A percentile compares a stretch with the other conserved stretches of the same genome.
phyloP scores from a whole-genome alignment of 2,329 filamentous ascomycete species.

The Davidsoniella neocaledoniae region DNA sequence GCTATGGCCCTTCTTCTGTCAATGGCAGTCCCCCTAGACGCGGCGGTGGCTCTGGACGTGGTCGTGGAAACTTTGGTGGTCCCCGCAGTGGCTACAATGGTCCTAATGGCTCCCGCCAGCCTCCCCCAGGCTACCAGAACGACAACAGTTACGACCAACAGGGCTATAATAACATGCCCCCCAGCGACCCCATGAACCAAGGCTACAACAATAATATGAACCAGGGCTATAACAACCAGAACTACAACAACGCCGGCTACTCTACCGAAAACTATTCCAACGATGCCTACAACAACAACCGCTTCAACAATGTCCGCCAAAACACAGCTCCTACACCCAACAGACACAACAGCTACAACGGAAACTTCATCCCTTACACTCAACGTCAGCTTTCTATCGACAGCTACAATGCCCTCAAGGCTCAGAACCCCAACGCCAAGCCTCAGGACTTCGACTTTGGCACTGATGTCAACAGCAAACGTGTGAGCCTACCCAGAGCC shows the following conservation, averaged over 20 bases:
- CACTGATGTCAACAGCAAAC: conserved; percentile 29
- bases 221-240: not conserved
- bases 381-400: conserved; percentile 15
- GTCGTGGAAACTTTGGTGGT: conserved; percentile 14
- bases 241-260: not conserved
- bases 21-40: conserved; percentile 20
- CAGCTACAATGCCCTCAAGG: conserved; percentile 19
- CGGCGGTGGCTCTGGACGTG: conserved; percentile 27
- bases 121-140: conserved; percentile 28
- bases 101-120: conserved; percentile 19
- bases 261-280: conserved; percentile 14
- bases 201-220: not conserved
- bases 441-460: conserved; percentile 12
- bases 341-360: conserved; percentile 7
- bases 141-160: conserved; percentile 13
- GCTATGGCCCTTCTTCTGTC: conserved; percentile 15
- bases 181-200: conserved; percentile 1
- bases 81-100: conserved; percentile 23
- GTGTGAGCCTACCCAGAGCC: conserved; percentile 34
- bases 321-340: not conserved
- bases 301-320: conserved; percentile 15
- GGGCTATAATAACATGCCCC: conserved; percentile 22
- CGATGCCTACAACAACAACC: conserved; percentile 18
- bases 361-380: conserved; percentile 9
- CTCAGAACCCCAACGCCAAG: conserved; percentile 3